Evolutionary conservation across 352 stramenopile genomes (phyloP).

Genomic region (Phytophthora multivora): DNA sequence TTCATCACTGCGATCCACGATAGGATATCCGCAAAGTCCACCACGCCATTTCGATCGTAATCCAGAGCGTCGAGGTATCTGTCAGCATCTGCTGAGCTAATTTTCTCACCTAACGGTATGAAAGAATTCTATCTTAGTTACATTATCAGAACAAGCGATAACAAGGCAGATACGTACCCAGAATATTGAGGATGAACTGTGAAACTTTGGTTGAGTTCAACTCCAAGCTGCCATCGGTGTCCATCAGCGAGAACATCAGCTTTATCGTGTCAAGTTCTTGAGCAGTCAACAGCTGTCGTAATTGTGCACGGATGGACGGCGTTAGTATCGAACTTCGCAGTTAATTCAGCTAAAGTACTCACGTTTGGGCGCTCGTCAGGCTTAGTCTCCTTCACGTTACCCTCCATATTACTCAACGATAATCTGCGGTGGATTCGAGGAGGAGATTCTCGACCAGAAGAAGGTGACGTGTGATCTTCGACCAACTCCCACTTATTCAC

Average conservation of each 20-base stretch:
- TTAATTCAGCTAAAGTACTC: conserved; percentile 3
- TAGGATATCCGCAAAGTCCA: conserved; percentile 80
- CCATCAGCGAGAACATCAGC: conserved; percentile 81
- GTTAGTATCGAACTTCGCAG: conserved; percentile 1
- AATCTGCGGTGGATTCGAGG: conserved; percentile 25
- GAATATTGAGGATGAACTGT: conserved; percentile 77
- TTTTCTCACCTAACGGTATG: conserved; percentile 68
- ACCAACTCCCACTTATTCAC: conserved; percentile 69
- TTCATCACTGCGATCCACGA: conserved; percentile 83
- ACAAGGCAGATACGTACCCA: conserved; percentile 42
- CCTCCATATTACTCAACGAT: conserved; percentile 21
- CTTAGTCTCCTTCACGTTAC: conserved; percentile 9
- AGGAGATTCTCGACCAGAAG: conserved; percentile 1
- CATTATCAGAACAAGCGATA: neutral
- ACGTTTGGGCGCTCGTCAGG: conserved; percentile 43
- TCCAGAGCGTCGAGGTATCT: conserved; percentile 75
- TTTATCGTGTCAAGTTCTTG: conserved; percentile 82
- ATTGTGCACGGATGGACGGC: neutral
- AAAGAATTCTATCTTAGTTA: neutral
- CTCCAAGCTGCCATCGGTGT: conserved; percentile 75
- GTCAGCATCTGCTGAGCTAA: conserved; percentile 50
- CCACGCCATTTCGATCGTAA: conserved; percentile 71
- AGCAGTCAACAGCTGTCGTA: conserved; percentile 47
- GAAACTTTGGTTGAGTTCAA: conserved; percentile 58
- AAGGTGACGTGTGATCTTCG: conserved; percentile 34